A percentile compares a stretch with the other conserved stretches of the same genome.
Evolutionary conservation across 129 eudicot genomes (phyloP).

Genomic region (sunflower (Helianthus annuus)): HanXRQr2.0-SUNRISE NC_035436.2:26437127-26437626

Average conservation of each 20-base stretch:
- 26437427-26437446: background rate
- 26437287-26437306: conserved; percentile 83
- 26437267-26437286: conserved; percentile 37
- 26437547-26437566: background rate
- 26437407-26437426: background rate
- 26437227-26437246: conserved; percentile 34
- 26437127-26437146: too few species aligned
- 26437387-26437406: conserved; percentile 13
- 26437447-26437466: conserved; percentile 14
- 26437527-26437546: background rate
- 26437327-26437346: conserved; percentile 65
- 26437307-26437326: conserved; percentile 76
- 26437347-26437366: conserved; percentile 7
- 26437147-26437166: background rate
- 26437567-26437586: background rate
- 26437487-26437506: background rate
- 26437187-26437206: conserved; percentile 21
- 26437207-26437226: conserved; percentile 40
- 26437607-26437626: too few species aligned
- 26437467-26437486: background rate
- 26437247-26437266: conserved; percentile 33
- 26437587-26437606: too few species aligned
- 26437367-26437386: conserved; percentile 1
- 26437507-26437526: too few species aligned
- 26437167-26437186: conserved; percentile 6